Conservation (phyloP, 2,329 filamentous ascomycete species). For the Fusarium begoniae region DNA sequence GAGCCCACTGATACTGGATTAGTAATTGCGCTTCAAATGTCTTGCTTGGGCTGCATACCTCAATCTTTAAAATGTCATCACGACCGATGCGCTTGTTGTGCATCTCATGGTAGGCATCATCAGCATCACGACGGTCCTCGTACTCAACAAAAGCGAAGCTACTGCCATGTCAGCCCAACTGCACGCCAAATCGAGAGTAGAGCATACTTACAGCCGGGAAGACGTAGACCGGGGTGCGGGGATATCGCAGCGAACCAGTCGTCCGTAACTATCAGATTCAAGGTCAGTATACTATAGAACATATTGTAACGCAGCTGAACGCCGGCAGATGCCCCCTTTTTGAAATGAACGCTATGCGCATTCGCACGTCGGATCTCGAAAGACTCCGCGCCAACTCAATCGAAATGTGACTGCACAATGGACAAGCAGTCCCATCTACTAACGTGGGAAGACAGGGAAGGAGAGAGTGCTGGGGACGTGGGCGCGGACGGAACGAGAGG, state of each 20-base stretch:
- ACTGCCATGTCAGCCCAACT: constrained; percentile 15
- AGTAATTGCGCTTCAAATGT: not conserved
- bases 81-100: constrained; percentile 98
- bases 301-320: constrained; percentile 26
- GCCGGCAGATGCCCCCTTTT: constrained; percentile 42
- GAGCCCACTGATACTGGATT: constrained; percentile 78
- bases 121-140: constrained; percentile 96
- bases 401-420: constrained; percentile 41
- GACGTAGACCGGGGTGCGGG: constrained; percentile 93
- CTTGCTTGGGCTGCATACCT: constrained; percentile 68
- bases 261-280: constrained; percentile 78
- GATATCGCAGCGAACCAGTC: constrained; percentile 97
- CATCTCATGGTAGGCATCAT: constrained; percentile 99
- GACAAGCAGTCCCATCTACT: constrained; percentile 44
- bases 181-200: not conserved
- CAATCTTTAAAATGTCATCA: constrained; percentile 96
- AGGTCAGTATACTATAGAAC: constrained; percentile 60
- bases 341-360: constrained; percentile 37
- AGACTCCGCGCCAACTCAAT: constrained; percentile 39
- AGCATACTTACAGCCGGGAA: constrained; percentile 85
- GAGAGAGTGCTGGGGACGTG: constrained; percentile 39
- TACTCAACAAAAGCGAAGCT: constrained; percentile 99
- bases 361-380: constrained; percentile 39
- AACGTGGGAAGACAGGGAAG: constrained; percentile 33
- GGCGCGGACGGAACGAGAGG: constrained; percentile 42